These are phyloP conservation scores for Phytopythium delawarense DNA, from an alignment of 352 stramenopile species.

Conservation along the genomic window DNA sequence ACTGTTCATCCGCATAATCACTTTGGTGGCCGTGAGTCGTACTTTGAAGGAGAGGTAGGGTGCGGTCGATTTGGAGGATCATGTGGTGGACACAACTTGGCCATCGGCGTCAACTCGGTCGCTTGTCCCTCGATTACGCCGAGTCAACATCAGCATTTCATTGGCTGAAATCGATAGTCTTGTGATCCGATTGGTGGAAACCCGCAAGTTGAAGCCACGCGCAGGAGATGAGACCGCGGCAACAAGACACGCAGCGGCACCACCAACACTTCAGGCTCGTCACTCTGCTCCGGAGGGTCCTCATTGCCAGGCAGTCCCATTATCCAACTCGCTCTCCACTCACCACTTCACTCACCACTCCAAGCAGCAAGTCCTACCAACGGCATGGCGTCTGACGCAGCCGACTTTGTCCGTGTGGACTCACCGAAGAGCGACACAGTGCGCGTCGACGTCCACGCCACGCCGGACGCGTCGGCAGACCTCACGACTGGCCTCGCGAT, in stretches of 20 bases:
- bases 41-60: background rate
- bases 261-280: background rate
- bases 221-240: background rate
- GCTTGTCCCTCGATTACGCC: background rate
- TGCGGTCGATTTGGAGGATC: background rate
- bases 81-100: background rate
- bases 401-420: background rate
- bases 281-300: background rate
- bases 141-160: background rate
- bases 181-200: background rate
- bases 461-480: background rate
- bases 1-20: background rate
- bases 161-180: background rate
- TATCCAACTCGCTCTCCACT: background rate
- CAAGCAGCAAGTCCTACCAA: background rate
- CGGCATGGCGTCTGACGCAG: background rate
- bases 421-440: background rate
- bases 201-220: background rate
- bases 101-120: background rate
- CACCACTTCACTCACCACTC: background rate
- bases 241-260: background rate
- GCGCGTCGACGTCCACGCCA: background rate
- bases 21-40: background rate
- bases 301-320: background rate
- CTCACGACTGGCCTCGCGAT: slow-evolving; percentile 9